These are phyloP conservation scores for Lasiodiplodia hormozganensis DNA, from an alignment of 2,329 filamentous ascomycete species.

Conservation along the genomic window DNA sequence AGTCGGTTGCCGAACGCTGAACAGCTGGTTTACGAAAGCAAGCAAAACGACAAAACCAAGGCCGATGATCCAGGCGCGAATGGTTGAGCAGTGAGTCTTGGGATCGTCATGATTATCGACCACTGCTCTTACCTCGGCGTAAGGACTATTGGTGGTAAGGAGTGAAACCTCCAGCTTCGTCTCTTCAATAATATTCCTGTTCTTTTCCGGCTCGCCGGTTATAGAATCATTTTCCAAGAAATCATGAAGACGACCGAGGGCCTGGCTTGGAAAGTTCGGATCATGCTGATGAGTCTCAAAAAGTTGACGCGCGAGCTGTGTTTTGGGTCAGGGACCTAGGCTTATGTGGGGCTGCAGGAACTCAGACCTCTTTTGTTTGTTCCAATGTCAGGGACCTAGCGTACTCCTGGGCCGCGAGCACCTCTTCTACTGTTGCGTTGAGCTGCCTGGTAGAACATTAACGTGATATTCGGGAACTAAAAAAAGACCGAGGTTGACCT, in stretches of 20 bases:
- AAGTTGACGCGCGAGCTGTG: conserved; percentile 37
- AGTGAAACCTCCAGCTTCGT: conserved; percentile 64
- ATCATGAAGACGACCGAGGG: conserved; percentile 49
- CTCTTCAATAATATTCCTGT: conserved; percentile 58
- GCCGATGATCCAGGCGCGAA: conserved; percentile 55
- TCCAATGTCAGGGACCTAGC: not conserved
- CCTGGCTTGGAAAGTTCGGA: conserved; percentile 55
- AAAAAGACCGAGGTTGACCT: not conserved
- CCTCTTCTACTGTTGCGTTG: conserved; percentile 11
- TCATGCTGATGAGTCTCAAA: conserved; percentile 54
- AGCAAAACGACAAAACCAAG: conserved; percentile 54
- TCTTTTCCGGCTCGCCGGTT: conserved; percentile 55
- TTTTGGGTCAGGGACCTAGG: not conserved
- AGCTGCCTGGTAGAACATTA: not conserved
- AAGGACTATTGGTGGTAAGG: conserved; percentile 49
- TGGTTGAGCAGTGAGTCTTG: conserved; percentile 41
- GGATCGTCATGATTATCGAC: conserved; percentile 31
- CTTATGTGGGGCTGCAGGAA: not conserved
- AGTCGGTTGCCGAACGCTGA: conserved; percentile 66
- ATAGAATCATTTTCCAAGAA: conserved; percentile 55
- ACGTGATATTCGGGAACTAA: not conserved
- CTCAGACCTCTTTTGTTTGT: not conserved
- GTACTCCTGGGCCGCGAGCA: conserved; percentile 3
- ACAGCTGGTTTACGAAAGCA: conserved; percentile 64
- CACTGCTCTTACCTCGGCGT: conserved; percentile 31